Evolutionary conservation across 1,139 yeast species (phyloP).

Genomic region (Yamadazyma dushanensis): DNA sequence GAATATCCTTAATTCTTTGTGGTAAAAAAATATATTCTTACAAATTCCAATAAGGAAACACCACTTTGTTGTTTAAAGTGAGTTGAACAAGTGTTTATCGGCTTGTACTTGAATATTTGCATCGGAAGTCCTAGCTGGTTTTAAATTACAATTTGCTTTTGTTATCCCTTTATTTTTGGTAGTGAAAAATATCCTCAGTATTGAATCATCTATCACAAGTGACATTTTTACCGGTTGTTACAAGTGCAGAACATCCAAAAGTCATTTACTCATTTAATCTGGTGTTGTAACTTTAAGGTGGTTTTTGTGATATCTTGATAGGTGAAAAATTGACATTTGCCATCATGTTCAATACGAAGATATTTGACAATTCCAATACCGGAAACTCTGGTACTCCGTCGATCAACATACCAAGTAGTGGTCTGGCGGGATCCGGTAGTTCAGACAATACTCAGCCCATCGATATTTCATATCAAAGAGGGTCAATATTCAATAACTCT

Average conservation of each 20-base stretch:
- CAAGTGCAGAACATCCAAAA: too few relatives aligned
- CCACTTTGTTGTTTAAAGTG: not conserved
- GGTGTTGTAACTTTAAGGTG: too few relatives aligned
- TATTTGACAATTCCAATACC: conserved; percentile 25
- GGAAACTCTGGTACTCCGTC: conserved; percentile 16
- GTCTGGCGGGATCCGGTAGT: conserved; percentile 3
- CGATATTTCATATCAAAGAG: conserved; percentile 47
- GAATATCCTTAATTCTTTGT: conserved; percentile 2
- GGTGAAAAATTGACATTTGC: too few relatives aligned
- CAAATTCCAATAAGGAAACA: conserved; percentile 1
- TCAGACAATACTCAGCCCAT: conserved; percentile 43
- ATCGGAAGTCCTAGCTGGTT: too few relatives aligned
- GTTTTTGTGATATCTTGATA: too few relatives aligned
- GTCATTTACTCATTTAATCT: too few relatives aligned
- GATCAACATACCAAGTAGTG: conserved; percentile 15
- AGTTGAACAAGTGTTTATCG: not conserved
- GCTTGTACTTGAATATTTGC: too few relatives aligned
- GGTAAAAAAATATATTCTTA: conserved; percentile 2
- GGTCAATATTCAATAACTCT: conserved; percentile 38
- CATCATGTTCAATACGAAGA: conserved; percentile 34
- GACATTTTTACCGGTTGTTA: too few relatives aligned
- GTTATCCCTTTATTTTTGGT: too few relatives aligned
- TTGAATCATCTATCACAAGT: too few relatives aligned
- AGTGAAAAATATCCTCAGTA: too few relatives aligned
- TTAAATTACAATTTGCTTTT: too few relatives aligned